Evolutionary conservation across 2,329 filamentous ascomycete species (phyloP).

Genomic region (Plenodomus tracheiphilus): DNA sequence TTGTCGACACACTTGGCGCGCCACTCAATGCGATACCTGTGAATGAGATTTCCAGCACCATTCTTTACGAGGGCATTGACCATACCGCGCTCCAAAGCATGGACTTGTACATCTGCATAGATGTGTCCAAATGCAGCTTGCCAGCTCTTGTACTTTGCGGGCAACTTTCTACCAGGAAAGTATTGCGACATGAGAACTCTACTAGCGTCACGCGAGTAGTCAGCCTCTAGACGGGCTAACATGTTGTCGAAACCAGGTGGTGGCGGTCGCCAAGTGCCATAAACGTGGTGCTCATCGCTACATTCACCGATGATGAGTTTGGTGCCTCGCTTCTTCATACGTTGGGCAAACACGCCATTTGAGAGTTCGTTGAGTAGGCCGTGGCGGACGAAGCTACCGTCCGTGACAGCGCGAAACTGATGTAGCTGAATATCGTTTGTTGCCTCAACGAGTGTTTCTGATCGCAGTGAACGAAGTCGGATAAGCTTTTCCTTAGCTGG

Average conservation of each 20-base stretch:
- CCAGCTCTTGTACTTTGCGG: slow-evolving; percentile 51
- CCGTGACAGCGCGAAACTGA: slow-evolving; percentile 59
- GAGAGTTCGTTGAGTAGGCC: slow-evolving; percentile 53
- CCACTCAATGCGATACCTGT: slow-evolving; percentile 60
- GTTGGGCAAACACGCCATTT: slow-evolving; percentile 52
- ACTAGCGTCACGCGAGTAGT: slow-evolving; percentile 54
- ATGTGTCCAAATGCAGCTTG: slow-evolving; percentile 57
- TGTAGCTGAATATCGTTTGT: slow-evolving; percentile 51
- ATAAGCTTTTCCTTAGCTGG: slow-evolving; percentile 50
- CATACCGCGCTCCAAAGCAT: slow-evolving; percentile 57
- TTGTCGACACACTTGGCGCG: slow-evolving; percentile 53
- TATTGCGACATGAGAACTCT: slow-evolving; percentile 51
- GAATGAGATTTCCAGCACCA: slow-evolving; percentile 51
- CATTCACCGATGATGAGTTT: slow-evolving; percentile 60
- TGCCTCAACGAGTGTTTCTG: slow-evolving; percentile 49
- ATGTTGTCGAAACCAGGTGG: slow-evolving; percentile 47
- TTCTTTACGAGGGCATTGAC: slow-evolving; percentile 49
- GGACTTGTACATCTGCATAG: slow-evolving; percentile 61
- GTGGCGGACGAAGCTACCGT: slow-evolving; percentile 52
- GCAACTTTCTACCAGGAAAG: slow-evolving; percentile 48
- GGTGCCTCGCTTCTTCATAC: slow-evolving; percentile 51
- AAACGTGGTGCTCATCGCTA: slow-evolving; percentile 57
- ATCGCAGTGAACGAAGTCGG: slow-evolving; percentile 47
- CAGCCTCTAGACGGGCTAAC: slow-evolving; percentile 53
- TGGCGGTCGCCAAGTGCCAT: slow-evolving; percentile 56